Conservation (phyloP, 495 filamentous ascomycete genomes). For the Jackrogersella minutella region DNA sequence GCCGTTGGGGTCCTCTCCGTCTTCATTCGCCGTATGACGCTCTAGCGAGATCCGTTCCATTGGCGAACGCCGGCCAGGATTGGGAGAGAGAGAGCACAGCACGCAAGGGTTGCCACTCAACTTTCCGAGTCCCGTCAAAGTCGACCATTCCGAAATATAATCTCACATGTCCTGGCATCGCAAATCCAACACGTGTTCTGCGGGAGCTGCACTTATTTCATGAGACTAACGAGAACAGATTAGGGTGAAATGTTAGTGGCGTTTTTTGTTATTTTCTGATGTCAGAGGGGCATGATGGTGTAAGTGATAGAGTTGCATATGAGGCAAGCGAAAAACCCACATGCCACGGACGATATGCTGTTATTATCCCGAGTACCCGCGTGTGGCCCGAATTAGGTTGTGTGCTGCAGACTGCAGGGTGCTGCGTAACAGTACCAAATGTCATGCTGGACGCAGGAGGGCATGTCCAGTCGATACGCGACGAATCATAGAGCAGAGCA, state of each 20-base stretch:
- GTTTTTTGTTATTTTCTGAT: conserved; percentile 29
- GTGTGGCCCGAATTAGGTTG: conserved; percentile 33
- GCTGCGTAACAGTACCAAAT: conserved; percentile 38
- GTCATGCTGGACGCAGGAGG: conserved; percentile 37
- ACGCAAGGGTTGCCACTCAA: conserved; percentile 25
- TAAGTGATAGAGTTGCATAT: conserved; percentile 38
- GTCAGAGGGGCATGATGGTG: conserved; percentile 38
- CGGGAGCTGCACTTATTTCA: conserved; percentile 17
- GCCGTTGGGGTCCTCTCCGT: conserved; percentile 8
- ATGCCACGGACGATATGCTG: conserved; percentile 25
- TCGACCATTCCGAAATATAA: conserved; percentile 21
- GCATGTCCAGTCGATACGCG: conserved; percentile 19
- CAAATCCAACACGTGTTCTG: conserved; percentile 36
- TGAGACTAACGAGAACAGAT: conserved; percentile 18
- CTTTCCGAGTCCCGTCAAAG: neutral
- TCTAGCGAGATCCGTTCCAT: conserved; percentile 17
- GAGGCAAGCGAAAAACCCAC: conserved; percentile 35
- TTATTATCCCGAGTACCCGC: conserved; percentile 40
- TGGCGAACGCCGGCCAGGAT: conserved; percentile 17
- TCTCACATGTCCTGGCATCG: conserved; percentile 32
- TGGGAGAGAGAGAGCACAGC: conserved; percentile 5
- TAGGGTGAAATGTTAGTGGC: conserved; percentile 23
- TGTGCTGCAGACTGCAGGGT: conserved; percentile 32
- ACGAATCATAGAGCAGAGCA: conserved; percentile 18
- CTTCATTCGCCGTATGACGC: conserved; percentile 24